A percentile compares a stretch with the other conserved stretches of the same genome.
phyloP scores from a whole-genome alignment of 2,329 filamentous ascomycete genomes.

The Neopestalotiopsis sp. region DNA sequence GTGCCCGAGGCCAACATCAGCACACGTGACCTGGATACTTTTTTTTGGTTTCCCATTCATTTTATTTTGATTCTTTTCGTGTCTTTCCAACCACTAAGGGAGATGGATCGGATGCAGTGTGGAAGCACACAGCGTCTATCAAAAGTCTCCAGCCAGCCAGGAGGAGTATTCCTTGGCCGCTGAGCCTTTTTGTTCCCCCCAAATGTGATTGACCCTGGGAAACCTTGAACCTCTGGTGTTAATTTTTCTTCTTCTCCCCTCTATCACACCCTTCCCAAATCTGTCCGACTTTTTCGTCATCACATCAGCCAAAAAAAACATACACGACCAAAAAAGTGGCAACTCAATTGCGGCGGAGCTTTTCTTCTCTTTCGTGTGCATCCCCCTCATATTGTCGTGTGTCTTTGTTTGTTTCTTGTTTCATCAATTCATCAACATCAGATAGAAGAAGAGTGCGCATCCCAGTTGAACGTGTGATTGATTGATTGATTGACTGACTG shows the following conservation, averaged over 20 bases:
- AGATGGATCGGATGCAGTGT: not conserved
- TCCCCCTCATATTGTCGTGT: not conserved
- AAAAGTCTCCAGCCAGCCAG: constrained; percentile 10
- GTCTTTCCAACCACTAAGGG: not conserved
- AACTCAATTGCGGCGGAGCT: constrained; percentile 12
- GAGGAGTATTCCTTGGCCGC: constrained; percentile 2
- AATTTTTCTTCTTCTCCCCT: not conserved
- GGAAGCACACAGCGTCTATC: constrained; percentile 3
- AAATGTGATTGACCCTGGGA: constrained; percentile 9
- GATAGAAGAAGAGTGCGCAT: no score
- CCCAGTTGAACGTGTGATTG: no score
- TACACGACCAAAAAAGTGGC: not conserved
- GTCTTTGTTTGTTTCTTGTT: not conserved
- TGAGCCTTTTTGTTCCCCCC: constrained; percentile 9
- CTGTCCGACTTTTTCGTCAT: not conserved
- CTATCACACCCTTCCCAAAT: not conserved
- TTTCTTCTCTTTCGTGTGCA: not conserved
- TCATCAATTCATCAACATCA: not conserved
- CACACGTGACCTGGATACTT: constrained; percentile 16
- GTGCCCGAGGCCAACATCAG: not conserved
- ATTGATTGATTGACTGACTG: no score
- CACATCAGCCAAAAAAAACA: constrained; percentile 12
- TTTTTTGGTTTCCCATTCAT: not conserved
- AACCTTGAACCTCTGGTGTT: not conserved
- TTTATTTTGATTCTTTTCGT: not conserved